Conservation (phyloP, 2,329 filamentous ascomycete species). For the Clonostachys chloroleuca region DNA sequence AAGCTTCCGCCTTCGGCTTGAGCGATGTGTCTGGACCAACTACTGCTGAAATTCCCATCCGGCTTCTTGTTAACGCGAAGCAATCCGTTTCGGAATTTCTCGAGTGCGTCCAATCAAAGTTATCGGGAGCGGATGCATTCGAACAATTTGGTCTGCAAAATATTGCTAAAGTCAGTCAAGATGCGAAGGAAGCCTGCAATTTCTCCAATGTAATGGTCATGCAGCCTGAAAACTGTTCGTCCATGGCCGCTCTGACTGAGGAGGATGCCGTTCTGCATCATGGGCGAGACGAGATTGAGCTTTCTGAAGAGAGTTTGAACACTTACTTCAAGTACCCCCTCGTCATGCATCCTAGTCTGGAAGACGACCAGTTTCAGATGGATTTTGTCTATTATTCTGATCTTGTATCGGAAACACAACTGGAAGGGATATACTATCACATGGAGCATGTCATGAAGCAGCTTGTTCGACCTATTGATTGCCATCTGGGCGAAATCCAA, state of each 20-base stretch:
- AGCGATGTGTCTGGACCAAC: slow-evolving; percentile 7
- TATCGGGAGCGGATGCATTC: slow-evolving; percentile 3
- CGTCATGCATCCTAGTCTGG: not conserved
- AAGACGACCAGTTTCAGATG: not conserved
- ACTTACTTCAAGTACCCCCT: slow-evolving; percentile 2
- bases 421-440: not conserved
- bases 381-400: slow-evolving; percentile 1
- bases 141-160: slow-evolving; percentile 12
- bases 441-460: not conserved
- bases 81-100: slow-evolving; percentile 5
- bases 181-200: slow-evolving; percentile 5
- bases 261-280: not conserved
- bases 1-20: slow-evolving; percentile 4
- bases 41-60: slow-evolving; percentile 7
- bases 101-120: slow-evolving; percentile 3
- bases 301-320: not conserved
- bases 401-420: not conserved
- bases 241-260: not conserved
- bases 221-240: not conserved
- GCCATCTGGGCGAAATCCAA: not conserved
- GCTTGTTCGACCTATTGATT: not conserved
- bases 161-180: slow-evolving; percentile 6
- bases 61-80: slow-evolving; percentile 2
- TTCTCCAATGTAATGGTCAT: slow-evolving; percentile 9
- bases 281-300: not conserved